Percentiles rank a stretch among this genome's conserved stretches.
Conservation (phyloP, 164 flowering plant genomes). For the Liquidambar formosana region DNA sequence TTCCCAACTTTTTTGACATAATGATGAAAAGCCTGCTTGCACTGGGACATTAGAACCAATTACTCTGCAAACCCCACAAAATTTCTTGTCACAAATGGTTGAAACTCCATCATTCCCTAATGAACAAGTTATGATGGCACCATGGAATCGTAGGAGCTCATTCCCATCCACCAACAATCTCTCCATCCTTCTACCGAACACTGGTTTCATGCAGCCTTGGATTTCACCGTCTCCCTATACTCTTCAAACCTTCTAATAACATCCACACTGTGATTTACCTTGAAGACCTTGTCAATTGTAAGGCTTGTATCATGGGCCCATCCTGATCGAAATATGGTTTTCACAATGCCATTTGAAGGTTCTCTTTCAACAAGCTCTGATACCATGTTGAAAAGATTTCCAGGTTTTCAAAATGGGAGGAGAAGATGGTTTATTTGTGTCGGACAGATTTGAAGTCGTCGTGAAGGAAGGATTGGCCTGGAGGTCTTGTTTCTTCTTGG, state of each 20-base stretch:
- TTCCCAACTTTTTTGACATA: neutral
- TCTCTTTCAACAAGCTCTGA: neutral
- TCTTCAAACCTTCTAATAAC: slow-evolving; percentile 2
- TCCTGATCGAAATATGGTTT: slow-evolving; percentile 6
- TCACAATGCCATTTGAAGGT: neutral
- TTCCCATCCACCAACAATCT: slow-evolving; percentile 4
- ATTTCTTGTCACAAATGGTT: slow-evolving; percentile 1
- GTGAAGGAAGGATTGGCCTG: neutral
- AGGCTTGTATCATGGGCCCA: neutral
- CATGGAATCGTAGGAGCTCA: neutral
- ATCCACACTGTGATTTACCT: slow-evolving; percentile 3
- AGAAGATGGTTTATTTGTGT: neutral
- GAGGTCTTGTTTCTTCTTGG: neutral
- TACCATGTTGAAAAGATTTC: neutral
- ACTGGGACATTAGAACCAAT: neutral
- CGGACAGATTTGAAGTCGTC: neutral
- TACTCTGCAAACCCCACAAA: slow-evolving; percentile 7
- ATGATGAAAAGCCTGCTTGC: neutral
- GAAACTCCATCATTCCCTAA: neutral
- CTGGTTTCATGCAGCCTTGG: neutral
- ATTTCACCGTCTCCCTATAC: slow-evolving; percentile 6
- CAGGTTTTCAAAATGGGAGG: neutral
- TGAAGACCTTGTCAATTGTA: slow-evolving; percentile 3
- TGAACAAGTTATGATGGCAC: neutral
- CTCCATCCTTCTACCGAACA: neutral